Evolutionary conservation across 352 stramenopile species (phyloP).

Genomic region (Halophytophthora polymorphica): DNA sequence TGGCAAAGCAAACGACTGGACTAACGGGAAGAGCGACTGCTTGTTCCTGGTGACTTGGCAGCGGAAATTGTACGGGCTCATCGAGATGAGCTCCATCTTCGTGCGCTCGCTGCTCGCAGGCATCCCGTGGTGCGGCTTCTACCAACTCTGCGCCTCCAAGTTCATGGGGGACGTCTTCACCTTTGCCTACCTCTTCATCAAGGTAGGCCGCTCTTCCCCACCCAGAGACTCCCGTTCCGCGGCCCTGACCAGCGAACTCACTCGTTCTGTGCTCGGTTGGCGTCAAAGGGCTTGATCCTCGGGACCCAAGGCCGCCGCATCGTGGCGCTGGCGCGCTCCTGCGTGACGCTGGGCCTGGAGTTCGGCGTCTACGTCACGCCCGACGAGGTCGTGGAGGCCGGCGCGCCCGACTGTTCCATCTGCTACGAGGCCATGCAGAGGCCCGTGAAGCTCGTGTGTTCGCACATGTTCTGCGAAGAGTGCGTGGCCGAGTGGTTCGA

Average conservation of each 20-base stretch:
- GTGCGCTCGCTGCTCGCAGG: slow-evolving; percentile 51
- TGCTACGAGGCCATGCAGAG: slow-evolving; percentile 76
- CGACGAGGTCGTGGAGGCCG: slow-evolving; percentile 59
- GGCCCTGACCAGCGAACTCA: not conserved
- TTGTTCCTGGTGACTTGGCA: slow-evolving; percentile 11
- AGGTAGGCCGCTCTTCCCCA: slow-evolving; percentile 37
- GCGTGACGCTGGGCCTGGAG: slow-evolving; percentile 61
- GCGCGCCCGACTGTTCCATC: slow-evolving; percentile 71
- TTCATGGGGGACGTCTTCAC: slow-evolving; percentile 74
- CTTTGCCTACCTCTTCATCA: slow-evolving; percentile 74
- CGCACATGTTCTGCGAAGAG: slow-evolving; percentile 85
- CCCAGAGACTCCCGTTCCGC: no score
- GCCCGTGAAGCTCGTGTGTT: slow-evolving; percentile 71
- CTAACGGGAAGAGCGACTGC: no score
- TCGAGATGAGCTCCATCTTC: slow-evolving; percentile 75
- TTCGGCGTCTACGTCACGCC: slow-evolving; percentile 63
- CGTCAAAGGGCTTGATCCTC: slow-evolving; percentile 48
- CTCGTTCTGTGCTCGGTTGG: slow-evolving; percentile 2
- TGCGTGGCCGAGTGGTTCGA: slow-evolving; percentile 85
- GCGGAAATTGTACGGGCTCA: slow-evolving; percentile 74
- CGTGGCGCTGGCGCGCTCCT: slow-evolving; percentile 44
- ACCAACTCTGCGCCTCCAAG: slow-evolving; percentile 68
- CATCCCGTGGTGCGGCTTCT: slow-evolving; percentile 77
- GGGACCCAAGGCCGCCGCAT: slow-evolving; percentile 51
- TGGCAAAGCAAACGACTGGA: no score